Conservation (phyloP, 2,329 filamentous ascomycete species). For the Neurospora sp. region DNA sequence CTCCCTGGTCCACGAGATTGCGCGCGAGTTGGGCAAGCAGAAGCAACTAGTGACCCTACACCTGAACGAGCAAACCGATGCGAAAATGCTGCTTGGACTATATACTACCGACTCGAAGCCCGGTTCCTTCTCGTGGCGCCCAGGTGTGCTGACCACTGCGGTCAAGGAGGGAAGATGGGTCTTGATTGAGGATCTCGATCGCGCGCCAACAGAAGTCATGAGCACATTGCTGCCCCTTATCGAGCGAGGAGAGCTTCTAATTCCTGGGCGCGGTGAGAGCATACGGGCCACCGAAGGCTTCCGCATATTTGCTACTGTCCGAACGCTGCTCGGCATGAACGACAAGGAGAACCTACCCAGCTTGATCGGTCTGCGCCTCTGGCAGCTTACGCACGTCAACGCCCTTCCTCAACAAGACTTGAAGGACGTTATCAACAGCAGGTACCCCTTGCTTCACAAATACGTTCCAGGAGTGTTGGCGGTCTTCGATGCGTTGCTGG, state of each 20-base stretch:
- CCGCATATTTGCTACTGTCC: constrained; percentile 82
- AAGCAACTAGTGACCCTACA: constrained; percentile 86
- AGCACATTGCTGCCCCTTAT: constrained; percentile 88
- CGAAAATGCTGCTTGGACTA: constrained; percentile 88
- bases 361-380: constrained; percentile 77
- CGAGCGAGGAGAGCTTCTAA: constrained; percentile 81
- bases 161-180: constrained; percentile 94
- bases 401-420: constrained; percentile 62
- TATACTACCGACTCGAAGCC: constrained; percentile 84
- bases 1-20: constrained; percentile 71
- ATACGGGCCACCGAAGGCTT: constrained; percentile 79
- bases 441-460: constrained; percentile 59
- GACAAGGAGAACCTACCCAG: constrained; percentile 58
- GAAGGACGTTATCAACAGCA: constrained; percentile 59
- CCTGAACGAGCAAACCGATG: constrained; percentile 95
- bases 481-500: constrained; percentile 46
- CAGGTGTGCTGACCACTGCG: constrained; percentile 87
- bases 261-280: constrained; percentile 79
- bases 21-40: constrained; percentile 68
- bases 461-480: constrained; percentile 49
- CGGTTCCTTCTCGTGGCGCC: constrained; percentile 84
- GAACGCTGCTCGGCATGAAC: constrained; percentile 61
- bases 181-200: constrained; percentile 90
- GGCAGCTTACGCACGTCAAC: constrained; percentile 66
- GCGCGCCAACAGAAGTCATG: constrained; percentile 89